Base-by-base conservation (phyloP, 306 rosid genomes). In the Corylus avellana region DNA sequence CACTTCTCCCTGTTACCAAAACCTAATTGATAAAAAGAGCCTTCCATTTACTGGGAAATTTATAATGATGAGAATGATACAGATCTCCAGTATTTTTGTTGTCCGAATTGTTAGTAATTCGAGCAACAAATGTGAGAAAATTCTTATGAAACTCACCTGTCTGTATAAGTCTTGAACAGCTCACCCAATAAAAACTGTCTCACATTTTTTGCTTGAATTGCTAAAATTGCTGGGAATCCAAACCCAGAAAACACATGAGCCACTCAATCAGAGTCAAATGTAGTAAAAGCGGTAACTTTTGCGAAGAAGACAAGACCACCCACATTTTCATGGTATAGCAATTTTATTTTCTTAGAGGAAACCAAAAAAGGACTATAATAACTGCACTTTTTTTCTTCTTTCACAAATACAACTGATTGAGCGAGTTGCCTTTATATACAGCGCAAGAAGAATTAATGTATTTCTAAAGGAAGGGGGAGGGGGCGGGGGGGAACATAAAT, bases 361-460 rank as follows among this genome's bases (percentile, higher is more conserved):
- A 74, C 37, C 7, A 16, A 76, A 59, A 47, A 63, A 69, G 63
- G 72, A 68, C 91, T 87, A 85, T 79, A 85, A 69, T 79, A 85
- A 69, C 84, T 73, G 74, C 71, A 84, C 85, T 78, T 70, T 64
- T 84, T 58, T 51, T 53, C 80, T 42, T 86, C 85, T 80, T 80
- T 78, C 75, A 61, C 57, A 69, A 74, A 81, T 80, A 86, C 86
- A 77, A 79, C 86, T 68, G 74, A 49, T 77, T 71, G 20, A 49
- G 80, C 69, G 83, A 84, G 84, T 84, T 78, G 86, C 82, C 88
- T 80, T 81, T 89, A 90, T 92, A 85, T 89, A 92, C 93, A 89
- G 49, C 47, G 79, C 78, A 83, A 75, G 82, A 80, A 80, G 79
- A 83, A 84, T 86, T 64, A 77, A 77, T 17, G 75, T 54, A 44